phyloP scores from a whole-genome alignment of 148 eudicot species.

The Silene conica region DNA sequence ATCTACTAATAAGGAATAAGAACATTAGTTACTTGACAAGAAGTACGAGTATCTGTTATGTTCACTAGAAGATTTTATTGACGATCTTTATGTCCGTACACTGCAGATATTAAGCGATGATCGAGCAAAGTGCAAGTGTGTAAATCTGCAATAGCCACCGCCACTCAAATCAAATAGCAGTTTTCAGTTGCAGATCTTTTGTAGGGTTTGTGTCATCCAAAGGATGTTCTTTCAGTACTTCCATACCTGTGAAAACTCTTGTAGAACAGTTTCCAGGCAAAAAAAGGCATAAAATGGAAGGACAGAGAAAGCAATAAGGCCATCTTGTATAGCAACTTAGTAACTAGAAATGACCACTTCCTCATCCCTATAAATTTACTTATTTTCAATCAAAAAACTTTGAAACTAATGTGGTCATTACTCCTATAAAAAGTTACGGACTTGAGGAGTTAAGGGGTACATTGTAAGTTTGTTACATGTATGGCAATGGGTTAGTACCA shows the following conservation, averaged over 20 bases:
- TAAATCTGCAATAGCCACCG: slow-evolving; percentile 24
- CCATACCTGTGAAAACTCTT: background rate
- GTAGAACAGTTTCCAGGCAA: slow-evolving; percentile 4
- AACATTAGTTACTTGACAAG: too few species aligned
- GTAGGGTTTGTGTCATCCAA: slow-evolving; percentile 21
- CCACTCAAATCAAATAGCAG: slow-evolving; percentile 8
- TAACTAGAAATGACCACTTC: background rate
- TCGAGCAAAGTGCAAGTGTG: slow-evolving; percentile 71
- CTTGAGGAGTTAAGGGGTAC: too few species aligned
- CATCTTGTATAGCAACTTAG: too few species aligned
- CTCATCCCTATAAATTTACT: background rate
- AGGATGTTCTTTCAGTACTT: slow-evolving; percentile 23
- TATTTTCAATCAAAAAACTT: background rate
- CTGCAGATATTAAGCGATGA: slow-evolving; percentile 52
- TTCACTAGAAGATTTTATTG: background rate
- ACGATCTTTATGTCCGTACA: background rate
- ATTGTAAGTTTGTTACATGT: too few species aligned
- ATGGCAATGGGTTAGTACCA: too few species aligned
- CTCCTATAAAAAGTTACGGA: too few species aligned
- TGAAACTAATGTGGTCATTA: too few species aligned
- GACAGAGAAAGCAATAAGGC: background rate
- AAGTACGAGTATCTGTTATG: background rate
- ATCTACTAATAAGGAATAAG: too few species aligned
- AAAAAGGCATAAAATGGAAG: background rate
- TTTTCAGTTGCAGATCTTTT: background rate